Evolutionary conservation across 2,329 filamentous ascomycete species (phyloP), one percentile per base, ranked within the genome.

Genomic region (Ploettnerulaceae sp.): DNA sequence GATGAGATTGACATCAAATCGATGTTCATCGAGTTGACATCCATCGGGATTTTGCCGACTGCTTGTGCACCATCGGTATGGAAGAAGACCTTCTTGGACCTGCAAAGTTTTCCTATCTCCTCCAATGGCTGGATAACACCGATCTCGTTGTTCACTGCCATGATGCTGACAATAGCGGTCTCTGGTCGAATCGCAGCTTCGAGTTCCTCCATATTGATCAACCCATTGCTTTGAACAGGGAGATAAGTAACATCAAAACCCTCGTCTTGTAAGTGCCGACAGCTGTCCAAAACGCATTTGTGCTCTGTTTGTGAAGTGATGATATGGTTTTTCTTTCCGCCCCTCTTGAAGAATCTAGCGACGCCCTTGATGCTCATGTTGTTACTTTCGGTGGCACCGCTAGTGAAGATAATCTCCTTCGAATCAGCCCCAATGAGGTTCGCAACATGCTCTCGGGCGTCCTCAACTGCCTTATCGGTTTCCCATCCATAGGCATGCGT

Each of bases 331-430:
- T 97, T 97, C 80, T 96, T 96, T 60, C 89, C 90, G 2, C 81
- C 82, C 20, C 31, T 34, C 48, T 88, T 81, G 56, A 96, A 96
- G 71, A 98, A 98, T 54, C 91, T 79, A 15, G 93, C 90, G 7
- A 98, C 91, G 54, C 93, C 93, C 72, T 98, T 98, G 72, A 98
- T 89, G 68, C 89, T 95, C 93, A 98, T 98, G 63, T 98, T 98
- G 71, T 98, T 98, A 65, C 89, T 96, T 72, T 98, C 93, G 0
- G 93, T 98, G 12, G 93, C 93, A 45, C 93, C 93, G 61, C 90
- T 96, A 5, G 93, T 98, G 70, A 98, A 97, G 61, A 98, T 94
- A 56, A 98, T 97, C 66, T 98, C 93, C 70, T 98, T 98, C 5
- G 93, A 74, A 65, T 98, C 89, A 21, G 93, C 93, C 20, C 91